These are phyloP conservation scores for Erodium trifolium DNA, from an alignment of 441 rosid species.

Conservation along the genomic window DNA sequence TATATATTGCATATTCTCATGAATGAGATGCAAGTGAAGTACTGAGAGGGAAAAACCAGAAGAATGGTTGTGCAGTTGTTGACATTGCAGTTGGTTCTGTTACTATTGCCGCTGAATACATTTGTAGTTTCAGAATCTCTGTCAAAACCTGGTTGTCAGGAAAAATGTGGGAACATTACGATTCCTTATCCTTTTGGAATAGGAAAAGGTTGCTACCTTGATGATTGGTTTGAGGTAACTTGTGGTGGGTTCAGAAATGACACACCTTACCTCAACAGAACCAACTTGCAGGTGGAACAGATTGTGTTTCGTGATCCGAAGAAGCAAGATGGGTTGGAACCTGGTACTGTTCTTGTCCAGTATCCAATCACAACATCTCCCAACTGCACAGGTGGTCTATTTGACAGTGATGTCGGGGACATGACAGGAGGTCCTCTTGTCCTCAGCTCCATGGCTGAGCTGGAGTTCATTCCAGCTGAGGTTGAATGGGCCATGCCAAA, in stretches of 20 bases:
- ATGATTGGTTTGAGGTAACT: constrained; percentile 3
- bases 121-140: background rate
- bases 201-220: constrained; percentile 6
- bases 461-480: constrained; percentile 9
- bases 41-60: background rate
- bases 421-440: constrained; percentile 2
- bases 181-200: constrained; percentile 29
- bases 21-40: background rate
- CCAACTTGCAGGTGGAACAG: background rate
- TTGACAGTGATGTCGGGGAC: constrained; percentile 7
- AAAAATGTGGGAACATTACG: constrained; percentile 22
- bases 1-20: too few relatives aligned
- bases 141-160: constrained; percentile 19
- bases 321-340: background rate
- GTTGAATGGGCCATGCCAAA: constrained; percentile 7
- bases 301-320: background rate
- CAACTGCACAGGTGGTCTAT: background rate
- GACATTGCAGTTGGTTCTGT: constrained; percentile 7
- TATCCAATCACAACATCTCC: background rate
- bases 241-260: constrained; percentile 1
- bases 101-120: background rate
- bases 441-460: constrained; percentile 6
- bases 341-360: constrained; percentile 2
- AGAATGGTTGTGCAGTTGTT: constrained; percentile 2
- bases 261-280: background rate